Percentiles rank a stretch among this genome's conserved stretches.
These are phyloP conservation scores for Halenospora varia DNA, from an alignment of 495 filamentous ascomycete genomes.

Conservation along the genomic window DNA sequence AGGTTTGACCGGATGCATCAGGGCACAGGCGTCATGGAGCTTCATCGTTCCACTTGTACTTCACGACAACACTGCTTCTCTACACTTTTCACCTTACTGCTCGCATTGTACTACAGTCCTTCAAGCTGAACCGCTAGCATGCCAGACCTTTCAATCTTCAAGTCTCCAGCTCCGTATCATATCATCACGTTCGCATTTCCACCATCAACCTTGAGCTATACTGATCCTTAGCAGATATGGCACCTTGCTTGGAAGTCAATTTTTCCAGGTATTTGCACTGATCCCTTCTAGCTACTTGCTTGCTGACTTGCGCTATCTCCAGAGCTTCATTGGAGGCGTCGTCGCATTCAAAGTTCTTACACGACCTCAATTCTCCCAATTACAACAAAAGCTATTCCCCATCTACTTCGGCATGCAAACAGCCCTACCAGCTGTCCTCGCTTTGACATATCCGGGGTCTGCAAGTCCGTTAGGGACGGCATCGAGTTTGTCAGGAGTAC, in stretches of 20 bases:
- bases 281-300: neutral
- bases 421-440: constrained; percentile 63
- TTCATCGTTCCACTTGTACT: no score
- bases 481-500: constrained; percentile 49
- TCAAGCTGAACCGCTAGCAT: constrained; percentile 26
- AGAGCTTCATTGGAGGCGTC: constrained; percentile 78
- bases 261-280: constrained; percentile 62
- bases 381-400: constrained; percentile 79
- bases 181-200: constrained; percentile 57
- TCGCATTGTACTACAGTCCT: neutral
- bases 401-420: constrained; percentile 83
- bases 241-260: constrained; percentile 69
- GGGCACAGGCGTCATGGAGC: no score
- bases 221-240: constrained; percentile 56
- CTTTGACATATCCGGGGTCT: constrained; percentile 72
- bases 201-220: neutral
- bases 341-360: constrained; percentile 70
- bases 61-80: no score
- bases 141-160: constrained; percentile 41
- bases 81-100: neutral
- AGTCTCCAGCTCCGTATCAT: constrained; percentile 69
- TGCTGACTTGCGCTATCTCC: neutral
- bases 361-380: constrained; percentile 71
- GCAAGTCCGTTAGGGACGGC: constrained; percentile 27
- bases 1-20: no score